Base-by-base conservation (phyloP, 768 basidiomycete genomes). In the Boletus vinaceobasis region DNA sequence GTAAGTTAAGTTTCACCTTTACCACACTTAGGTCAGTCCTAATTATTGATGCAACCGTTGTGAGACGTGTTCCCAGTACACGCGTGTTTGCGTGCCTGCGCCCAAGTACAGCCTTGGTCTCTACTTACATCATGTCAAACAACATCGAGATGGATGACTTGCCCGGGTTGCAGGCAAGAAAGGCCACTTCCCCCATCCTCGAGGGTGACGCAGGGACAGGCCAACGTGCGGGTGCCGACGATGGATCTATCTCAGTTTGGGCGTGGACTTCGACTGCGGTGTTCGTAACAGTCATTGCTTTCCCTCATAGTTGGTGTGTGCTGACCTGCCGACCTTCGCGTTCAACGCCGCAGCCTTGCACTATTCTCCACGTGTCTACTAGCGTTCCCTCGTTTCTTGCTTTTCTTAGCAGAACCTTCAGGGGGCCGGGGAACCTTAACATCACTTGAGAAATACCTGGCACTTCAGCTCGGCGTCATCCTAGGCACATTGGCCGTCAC, bases 381-480 rank as follows among this genome's bases (percentile, higher is more conserved):
- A 4, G 62, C 81, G 32, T 86, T 77, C 56, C 88, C 90, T 50
- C 79, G 82, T 29, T 65, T 90, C 46, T 73, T 90, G 32, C 78
- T 90, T 48, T 89, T 90, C 67, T 71, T 88, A 50, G 77, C 87
- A 13, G 78, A 79, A 52, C 73, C 79, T 3, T 69, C 73, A 45
- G 70, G 69, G 9, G 72, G 72, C 11, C 74, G 77, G 44, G 70
- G 69, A 31, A 61, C 69, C 19, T 76, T 90, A 46, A 88, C 88
- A 3, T 72, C 82, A 3, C 76, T 92, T 33, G 90, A 92, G 65
- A 71, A 75, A 23, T 90, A 86, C 70, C 79, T 93, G 42, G 76
- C 84, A 14, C 65, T 80, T n/a, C 84, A 88, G 36, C 76, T 86
- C 52, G 87, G 84, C 17, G 75, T 91, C 43, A 72, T 83, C 60